These are phyloP conservation scores for Fusarium sp. DNA, from an alignment of 2,329 filamentous ascomycete species.

Conservation along the genomic window DNA sequence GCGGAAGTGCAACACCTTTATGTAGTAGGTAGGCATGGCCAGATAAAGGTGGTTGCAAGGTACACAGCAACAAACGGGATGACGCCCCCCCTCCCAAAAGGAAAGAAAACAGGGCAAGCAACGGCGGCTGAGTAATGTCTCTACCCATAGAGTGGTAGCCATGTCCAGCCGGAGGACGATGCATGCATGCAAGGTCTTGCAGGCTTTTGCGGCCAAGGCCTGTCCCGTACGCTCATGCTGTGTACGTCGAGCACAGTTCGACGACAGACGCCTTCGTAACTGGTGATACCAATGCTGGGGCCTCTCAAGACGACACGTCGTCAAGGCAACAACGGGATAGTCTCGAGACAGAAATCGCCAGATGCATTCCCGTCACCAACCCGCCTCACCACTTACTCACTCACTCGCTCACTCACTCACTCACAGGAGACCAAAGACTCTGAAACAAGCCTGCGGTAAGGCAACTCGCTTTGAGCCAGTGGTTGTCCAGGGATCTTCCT, in stretches of 20 bases:
- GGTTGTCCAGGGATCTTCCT: conserved; percentile 8
- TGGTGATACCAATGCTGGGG: conserved; percentile 17
- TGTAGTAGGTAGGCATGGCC: conserved; percentile 19
- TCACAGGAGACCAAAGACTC: neutral
- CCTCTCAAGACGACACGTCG: conserved; percentile 20
- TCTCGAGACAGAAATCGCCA: neutral
- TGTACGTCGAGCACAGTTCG: conserved; percentile 13
- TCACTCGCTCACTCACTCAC: neutral
- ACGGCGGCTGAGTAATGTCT: conserved; percentile 5
- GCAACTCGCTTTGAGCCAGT: conserved; percentile 12
- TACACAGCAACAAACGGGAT: neutral
- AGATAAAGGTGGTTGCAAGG: neutral
- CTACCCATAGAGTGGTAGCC: conserved; percentile 3
- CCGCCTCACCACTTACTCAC: neutral
- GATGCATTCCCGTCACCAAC: conserved; percentile 15
- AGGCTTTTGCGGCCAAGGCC: conserved; percentile 2
- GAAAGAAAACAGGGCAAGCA: conserved; percentile 9
- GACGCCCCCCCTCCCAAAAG: conserved; percentile 1
- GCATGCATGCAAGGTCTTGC: neutral
- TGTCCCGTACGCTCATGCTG: conserved; percentile 10
- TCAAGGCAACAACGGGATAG: neutral
- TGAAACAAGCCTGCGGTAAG: conserved; percentile 11
- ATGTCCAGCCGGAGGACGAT: conserved; percentile 12
- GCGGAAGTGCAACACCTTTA: conserved; percentile 26
- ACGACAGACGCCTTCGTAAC: conserved; percentile 16